Evolutionary conservation across 768 basidiomycete genomes (phyloP).

Genomic region (Termitomyces sp.): DNA sequence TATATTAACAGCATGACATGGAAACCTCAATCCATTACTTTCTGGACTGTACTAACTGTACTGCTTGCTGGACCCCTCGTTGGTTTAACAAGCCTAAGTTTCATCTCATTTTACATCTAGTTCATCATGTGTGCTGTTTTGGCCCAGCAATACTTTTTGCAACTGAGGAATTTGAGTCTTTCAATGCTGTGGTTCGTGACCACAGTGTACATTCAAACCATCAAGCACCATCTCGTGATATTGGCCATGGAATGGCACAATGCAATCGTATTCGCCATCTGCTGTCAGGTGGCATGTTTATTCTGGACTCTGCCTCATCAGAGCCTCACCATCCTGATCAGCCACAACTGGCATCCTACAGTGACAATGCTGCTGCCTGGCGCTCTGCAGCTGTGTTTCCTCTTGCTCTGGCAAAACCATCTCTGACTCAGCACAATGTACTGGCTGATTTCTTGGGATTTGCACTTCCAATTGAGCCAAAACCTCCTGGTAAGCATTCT

Average conservation of each 20-base stretch:
- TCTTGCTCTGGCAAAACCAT: no score
- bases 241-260: slow-evolving; percentile 1
- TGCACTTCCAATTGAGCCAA: no score
- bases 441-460: no score
- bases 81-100: slow-evolving; percentile 37
- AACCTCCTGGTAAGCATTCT: no score
- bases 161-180: slow-evolving; percentile 22
- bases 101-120: slow-evolving; percentile 30
- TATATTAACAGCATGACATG: no score
- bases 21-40: slow-evolving; percentile 22
- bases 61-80: slow-evolving; percentile 15
- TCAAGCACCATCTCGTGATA: slow-evolving; percentile 21
- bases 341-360: no score
- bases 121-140: slow-evolving; percentile 25
- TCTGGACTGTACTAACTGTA: slow-evolving; percentile 21
- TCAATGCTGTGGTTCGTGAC: slow-evolving; percentile 21
- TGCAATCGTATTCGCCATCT: neutral
- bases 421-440: no score
- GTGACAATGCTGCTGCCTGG: no score
- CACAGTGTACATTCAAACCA: slow-evolving; percentile 21
- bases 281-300: neutral
- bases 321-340: no score
- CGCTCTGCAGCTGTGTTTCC: no score
- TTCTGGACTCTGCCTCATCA: no score
- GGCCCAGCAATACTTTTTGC: slow-evolving; percentile 32